Base-by-base conservation (phyloP, 192 early-diverging fungal species). In the Rhizoclosmatium sp. region DNA sequence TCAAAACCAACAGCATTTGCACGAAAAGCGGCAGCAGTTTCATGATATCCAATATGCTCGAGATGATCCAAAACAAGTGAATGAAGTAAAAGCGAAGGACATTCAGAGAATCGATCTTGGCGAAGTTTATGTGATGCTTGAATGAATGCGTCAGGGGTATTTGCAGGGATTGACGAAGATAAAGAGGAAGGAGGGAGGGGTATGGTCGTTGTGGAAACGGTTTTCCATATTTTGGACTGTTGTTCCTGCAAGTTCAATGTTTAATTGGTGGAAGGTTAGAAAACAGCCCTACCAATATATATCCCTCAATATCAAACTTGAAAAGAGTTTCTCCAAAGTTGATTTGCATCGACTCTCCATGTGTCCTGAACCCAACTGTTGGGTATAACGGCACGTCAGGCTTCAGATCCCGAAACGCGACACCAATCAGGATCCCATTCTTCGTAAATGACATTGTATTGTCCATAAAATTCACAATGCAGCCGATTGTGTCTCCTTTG, bases 401-500 rank as follows among this genome's bases (percentile, higher is more conserved):
- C 82, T 60, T 81, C 78, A 51, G 80, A 79, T 49, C 84, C 82
- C 79, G 75, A 31, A 76, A 65, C 59, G 68, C 80, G 42, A 65
- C 69, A 81, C 80, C 92, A n/a, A 95, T 89, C 75, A 88, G 87
- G 9, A 88, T 80, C 19, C 98, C 98, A 80, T 99, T 99, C 75
- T 94, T 96, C 5, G 96, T 99, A 80, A 95, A 99, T 76, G 96
- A 97, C 3, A 93, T 85, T 9, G 90, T 88, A 60, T 81, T 88
- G 68, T 88, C 85, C 64, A 85, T 73, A 85, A 97, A 97, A 81
- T 99, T 96, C 41, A 99, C 83, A 5, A 95, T 90, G 79, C 97
- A 99, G 14, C 98, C 98, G 73, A 98, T 92, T 1, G 91, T 89
- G 83, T 99, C 98, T n/a, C 94, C 95, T 2, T 94, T 98, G 7